Base-by-base conservation (phyloP, 306 rosid species). In the Quercus agrifolia region DNA sequence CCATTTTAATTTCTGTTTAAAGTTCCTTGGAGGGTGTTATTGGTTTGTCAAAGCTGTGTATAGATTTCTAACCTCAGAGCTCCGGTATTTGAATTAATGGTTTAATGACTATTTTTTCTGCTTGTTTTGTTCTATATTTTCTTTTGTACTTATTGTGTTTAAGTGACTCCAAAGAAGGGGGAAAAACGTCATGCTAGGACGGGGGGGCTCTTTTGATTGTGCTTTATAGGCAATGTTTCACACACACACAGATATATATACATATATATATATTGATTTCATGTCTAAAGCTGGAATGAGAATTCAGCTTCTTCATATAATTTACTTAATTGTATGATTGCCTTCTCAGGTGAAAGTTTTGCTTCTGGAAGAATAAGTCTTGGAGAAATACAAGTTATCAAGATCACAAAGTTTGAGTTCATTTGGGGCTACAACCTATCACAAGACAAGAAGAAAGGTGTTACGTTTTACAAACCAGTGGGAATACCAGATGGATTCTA, bases 351-450 rank as follows among this genome's bases (percentile, higher is more conserved):
- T 67, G 81, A 82, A 74, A 88, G 83, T 77, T 94, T 94, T 87
- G 97, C 92, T 86, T 86, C 90, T 70, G 97, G 97, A 59, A 80
- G 61, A 76, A 76, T 91, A 69, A 86, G 67, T 77, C 92, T 94
- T 9, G 97, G 99, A 71, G 97, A 90, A 78, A 59, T 92, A 71
- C 89, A 92, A 83, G 97, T 91, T 78, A 74, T 70, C 69, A 88
- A 86, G 83, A 77, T 92, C 75, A 77, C 89, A 9, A 72, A 80
- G 56, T 91, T 92, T 79, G 91, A 87, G 80, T 80, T 80, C 73
- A 86, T 94, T 77, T 94, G 94, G 93, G 66, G 80, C 75, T 77
- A 87, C 86, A 81, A 75, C 77, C 74, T 30, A 52, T 58, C 81
- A n/a, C 74, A 59, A 67, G 82, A 84, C 81, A 83, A 71, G 69